Base-by-base conservation (phyloP, 768 basidiomycete genomes). In the Jaapia argillacea region DNA sequence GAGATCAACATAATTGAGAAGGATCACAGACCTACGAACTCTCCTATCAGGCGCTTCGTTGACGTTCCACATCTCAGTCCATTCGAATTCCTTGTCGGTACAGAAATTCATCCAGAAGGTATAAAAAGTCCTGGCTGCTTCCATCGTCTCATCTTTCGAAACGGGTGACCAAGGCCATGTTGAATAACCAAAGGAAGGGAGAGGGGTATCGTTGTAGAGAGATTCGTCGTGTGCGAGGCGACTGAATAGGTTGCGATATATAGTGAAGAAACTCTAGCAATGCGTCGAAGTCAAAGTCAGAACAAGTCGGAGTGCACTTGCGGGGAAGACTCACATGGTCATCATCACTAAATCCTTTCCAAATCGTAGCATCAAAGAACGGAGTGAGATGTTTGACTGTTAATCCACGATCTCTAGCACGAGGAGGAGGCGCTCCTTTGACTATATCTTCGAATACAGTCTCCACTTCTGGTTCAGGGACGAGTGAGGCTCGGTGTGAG, bases 41-140 rank as follows among this genome's bases (percentile, higher is more conserved):
- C 81, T 76, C 16, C 96, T 70, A 60, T 97, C 93, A 3, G 89
- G 87, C 1, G 89, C 93, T 46, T 94, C 85, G 4, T 76, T 64
- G 12, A 77, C 47, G 57, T 92, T 85, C 80, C 90, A 96, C 50
- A 76, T 72, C 43, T 90, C 89, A 47, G 70, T 72, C 92, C 93
- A 97, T 0, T 70, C 64, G 54, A 99, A 99, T 37, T 87, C 81
- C 58, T 98, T 98, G 36, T 71, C 66, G 0, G 93, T 91, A 1
- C 74, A 65, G 59, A 99, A 98, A 53, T 87, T 89, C 4, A 72
- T 62, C 93, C 93, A 99, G 7, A 72, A 73, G 36, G 69, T 71
- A 58, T 99, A 99, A 60, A 99, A 99, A 41, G 71, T 60, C 42
- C 77, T 75, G 0, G 77, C 81, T 24, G 75, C 75, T 27, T 70